Evolutionary conservation across 495 filamentous ascomycete species (phyloP), one percentile per base, ranked within the genome.

Genomic region (Aspergillus bridgeri): DNA sequence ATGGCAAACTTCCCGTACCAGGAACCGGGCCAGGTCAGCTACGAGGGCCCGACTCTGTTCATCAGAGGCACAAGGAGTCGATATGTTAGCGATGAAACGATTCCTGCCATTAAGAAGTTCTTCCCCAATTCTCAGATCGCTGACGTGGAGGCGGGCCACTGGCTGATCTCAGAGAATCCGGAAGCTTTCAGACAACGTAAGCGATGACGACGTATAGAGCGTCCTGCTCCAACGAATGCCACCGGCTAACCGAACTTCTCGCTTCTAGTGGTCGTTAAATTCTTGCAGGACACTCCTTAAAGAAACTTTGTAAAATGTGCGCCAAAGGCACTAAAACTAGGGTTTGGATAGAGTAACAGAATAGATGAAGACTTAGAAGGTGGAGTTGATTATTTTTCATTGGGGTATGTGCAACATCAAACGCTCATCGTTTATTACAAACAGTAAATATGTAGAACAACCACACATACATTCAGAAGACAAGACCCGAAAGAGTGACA

Each of bases 131-230:
- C 96, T 56, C 70, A 82, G 64, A 66, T 97, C 29, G 83, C 79
- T 15, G 92, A 96, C 75, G 82, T 97, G 33, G 89, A 96, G 19
- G 82, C 87, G 5, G 94, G 94, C 0, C 94, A 98, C 67, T 98
- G 94, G 94, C 76, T 98, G 0, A 93, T 95, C 61, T 90, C 89
- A 9, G 93, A 98, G 78, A 89, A 92, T 56, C 94, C 94, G 0
- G 88, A 94, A 68, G 87, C 76, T 3, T 98, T 98, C 66, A 80
- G 88, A 65, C 76, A 84, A 78, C 88, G 91, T 95, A 70, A 71
- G 83, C 69, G 13, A 54, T 45, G 51, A 18, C 18, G 17, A 17
- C 15, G 8, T 53, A 4, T 38, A 27, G 25, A 27, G 7, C 3
- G 25, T 27, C 25, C 25, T n/a, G n/a, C n/a, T 18, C 43, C n/a